Conservation (phyloP, 2,329 filamentous ascomycete species). For the Calonectria henricotiae region DNA sequence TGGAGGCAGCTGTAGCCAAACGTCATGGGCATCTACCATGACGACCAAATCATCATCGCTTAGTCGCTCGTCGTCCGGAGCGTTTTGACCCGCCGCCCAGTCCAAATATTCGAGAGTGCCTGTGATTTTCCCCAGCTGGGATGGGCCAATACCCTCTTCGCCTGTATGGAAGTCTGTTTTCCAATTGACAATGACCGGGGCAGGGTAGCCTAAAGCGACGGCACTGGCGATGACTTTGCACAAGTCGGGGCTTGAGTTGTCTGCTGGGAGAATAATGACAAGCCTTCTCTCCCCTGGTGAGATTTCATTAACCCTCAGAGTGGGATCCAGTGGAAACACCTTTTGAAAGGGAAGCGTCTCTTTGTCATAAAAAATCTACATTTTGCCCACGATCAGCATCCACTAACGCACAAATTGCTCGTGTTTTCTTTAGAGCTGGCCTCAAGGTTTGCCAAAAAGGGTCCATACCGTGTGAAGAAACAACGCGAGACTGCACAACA, state of each 20-base stretch:
- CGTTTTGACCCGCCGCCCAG: slow-evolving; percentile 42
- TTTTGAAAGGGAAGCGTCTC: neutral
- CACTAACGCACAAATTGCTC: neutral
- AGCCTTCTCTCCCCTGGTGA: slow-evolving; percentile 45
- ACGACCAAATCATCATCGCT: slow-evolving; percentile 52
- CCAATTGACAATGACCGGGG: slow-evolving; percentile 56
- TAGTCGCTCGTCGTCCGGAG: slow-evolving; percentile 40
- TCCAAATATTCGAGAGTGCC: slow-evolving; percentile 53
- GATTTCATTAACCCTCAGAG: neutral
- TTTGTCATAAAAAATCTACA: slow-evolving; percentile 17
- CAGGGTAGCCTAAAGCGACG: slow-evolving; percentile 52
- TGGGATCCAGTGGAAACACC: slow-evolving; percentile 3
- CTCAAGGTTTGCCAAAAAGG: neutral
- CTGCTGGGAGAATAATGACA: slow-evolving; percentile 48
- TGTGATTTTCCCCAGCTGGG: slow-evolving; percentile 54
- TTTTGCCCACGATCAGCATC: neutral
- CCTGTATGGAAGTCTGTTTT: slow-evolving; percentile 49
- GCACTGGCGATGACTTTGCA: slow-evolving; percentile 54
- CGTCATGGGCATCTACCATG: slow-evolving; percentile 55
- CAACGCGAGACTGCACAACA: neutral
- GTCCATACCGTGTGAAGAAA: slow-evolving; percentile 16
- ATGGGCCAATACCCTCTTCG: slow-evolving; percentile 46
- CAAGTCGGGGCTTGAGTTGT: slow-evolving; percentile 52
- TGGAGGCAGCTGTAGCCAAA: slow-evolving; percentile 55
- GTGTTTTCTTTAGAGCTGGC: neutral